A percentile compares a stretch with the other conserved stretches of the same genome.
Evolutionary conservation across 2,329 filamentous ascomycete genomes (phyloP).

Genomic region (Elsinoe ampelina): DNA sequence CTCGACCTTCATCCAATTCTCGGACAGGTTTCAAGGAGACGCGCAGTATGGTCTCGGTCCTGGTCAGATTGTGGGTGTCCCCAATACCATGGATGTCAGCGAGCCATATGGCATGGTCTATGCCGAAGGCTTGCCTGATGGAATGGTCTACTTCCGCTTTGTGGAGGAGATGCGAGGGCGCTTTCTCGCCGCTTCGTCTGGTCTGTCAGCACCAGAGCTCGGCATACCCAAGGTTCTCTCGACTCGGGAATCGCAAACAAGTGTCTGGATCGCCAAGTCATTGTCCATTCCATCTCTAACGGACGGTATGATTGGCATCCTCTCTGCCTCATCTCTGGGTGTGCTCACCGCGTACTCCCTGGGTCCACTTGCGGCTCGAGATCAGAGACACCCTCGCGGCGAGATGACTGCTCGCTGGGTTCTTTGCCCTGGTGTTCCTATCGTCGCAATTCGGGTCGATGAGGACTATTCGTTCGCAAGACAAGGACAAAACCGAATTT

Average conservation of each 20-base stretch:
- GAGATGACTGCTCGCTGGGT: slow-evolving; percentile 84
- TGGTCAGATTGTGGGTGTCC: slow-evolving; percentile 63
- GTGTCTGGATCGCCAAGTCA: slow-evolving; percentile 86
- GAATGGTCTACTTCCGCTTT: slow-evolving; percentile 68
- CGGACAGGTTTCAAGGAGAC: slow-evolving; percentile 65
- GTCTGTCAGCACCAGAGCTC: slow-evolving; percentile 51
- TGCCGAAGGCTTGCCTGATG: slow-evolving; percentile 78
- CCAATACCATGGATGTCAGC: slow-evolving; percentile 86
- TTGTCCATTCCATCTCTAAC: slow-evolving; percentile 61
- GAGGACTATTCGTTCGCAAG: slow-evolving; percentile 68
- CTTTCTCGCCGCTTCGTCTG: slow-evolving; percentile 56
- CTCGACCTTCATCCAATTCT: slow-evolving; percentile 65
- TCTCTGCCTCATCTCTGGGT: slow-evolving; percentile 75
- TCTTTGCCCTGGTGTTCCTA: slow-evolving; percentile 84
- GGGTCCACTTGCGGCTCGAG: slow-evolving; percentile 33
- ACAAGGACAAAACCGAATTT: slow-evolving; percentile 61
- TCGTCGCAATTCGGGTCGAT: slow-evolving; percentile 74
- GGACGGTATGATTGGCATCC: slow-evolving; percentile 67
- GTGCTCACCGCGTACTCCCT: slow-evolving; percentile 75
- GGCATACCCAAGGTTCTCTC: slow-evolving; percentile 71
- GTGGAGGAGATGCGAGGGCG: slow-evolving; percentile 66
- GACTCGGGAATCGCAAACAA: slow-evolving; percentile 61
- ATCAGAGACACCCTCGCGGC: slow-evolving; percentile 57
- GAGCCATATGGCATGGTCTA: slow-evolving; percentile 74
- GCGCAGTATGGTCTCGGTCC: slow-evolving; percentile 68